phyloP scores from a whole-genome alignment of 495 filamentous ascomycete genomes.

The Penicillium silybi region DNA sequence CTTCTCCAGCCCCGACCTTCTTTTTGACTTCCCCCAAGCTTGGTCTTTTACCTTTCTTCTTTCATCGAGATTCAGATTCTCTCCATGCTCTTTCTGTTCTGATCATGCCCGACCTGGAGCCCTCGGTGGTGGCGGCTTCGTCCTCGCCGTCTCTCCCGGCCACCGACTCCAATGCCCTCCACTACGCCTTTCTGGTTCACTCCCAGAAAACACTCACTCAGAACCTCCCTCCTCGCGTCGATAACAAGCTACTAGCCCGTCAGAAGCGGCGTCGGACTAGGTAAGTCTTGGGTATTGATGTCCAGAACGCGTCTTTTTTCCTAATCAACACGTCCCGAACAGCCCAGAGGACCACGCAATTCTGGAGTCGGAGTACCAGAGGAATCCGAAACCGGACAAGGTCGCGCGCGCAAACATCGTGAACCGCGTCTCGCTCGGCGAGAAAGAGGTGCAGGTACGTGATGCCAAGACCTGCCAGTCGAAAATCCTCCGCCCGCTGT shows the following conservation, averaged over 20 bases:
- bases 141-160: constrained; percentile 37
- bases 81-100: constrained; percentile 19
- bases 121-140: constrained; percentile 27
- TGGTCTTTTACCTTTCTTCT: constrained; percentile 6
- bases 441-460: constrained; percentile 96
- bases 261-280: constrained; percentile 70
- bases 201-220: constrained; percentile 61
- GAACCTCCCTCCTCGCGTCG: constrained; percentile 59
- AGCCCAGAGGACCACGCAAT: constrained; percentile 87
- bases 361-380: constrained; percentile 81
- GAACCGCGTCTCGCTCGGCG: constrained; percentile 78
- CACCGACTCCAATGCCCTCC: constrained; percentile 37
- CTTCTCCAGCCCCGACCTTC: constrained; percentile 17
- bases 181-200: constrained; percentile 65
- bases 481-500: constrained; percentile 15
- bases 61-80: background rate
- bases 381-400: constrained; percentile 91
- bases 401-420: constrained; percentile 78
- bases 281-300: constrained; percentile 25
- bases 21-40: constrained; percentile 5
- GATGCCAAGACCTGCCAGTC: constrained; percentile 19
- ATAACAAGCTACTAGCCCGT: constrained; percentile 63
- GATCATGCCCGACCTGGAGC: constrained; percentile 39
- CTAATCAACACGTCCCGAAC: constrained; percentile 9
- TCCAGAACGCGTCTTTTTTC: constrained; percentile 10